Evolutionary conservation across 75 land plant genomes (phyloP), one percentile per base, ranked within the genome.

Genomic region (Selaginella tamariscina): DNA sequence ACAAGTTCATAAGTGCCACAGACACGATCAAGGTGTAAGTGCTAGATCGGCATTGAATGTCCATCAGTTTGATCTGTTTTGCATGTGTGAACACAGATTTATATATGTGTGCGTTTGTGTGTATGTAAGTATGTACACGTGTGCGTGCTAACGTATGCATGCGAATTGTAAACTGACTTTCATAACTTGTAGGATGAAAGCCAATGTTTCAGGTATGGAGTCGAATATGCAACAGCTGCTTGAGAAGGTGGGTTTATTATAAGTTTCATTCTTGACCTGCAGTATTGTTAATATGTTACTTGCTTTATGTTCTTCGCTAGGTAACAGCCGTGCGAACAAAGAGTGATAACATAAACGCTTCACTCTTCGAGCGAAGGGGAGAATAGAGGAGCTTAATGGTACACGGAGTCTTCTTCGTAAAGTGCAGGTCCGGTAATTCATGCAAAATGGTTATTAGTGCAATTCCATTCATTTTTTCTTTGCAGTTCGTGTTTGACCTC

Each of bases 1-100:
- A 85, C 79, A 95, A 95, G 75, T 95, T 95, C 70, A 95, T 87
- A 31, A 87, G 96, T 84, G 99, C 96, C 29, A 95, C 99, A 24
- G 96, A 95, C 23, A 90, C 99, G 2, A 95, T 95, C 64, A 70
- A 82, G 95, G 98, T 86, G 63, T 57, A 31, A 23, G 33, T 72
- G 54, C 26, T 15, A 22, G 23, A 32, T 31, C 23, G 24, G 32
- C 9, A 11, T 15, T 57, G 15, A 66, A 28, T 70, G 26, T 55
- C 15, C 21, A 22, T 26, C 8, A 59, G 8, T 11, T 22, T 11
- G 62, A 5, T 59, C 26, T 20, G 2, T 59, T 22, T 11, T 59
- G n/a, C 8, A 5, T 56, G 22, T 0, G 29, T 26, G 30, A 68
- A 15, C 32, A 56, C 32, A 26, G 18, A 32, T 27, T n/a, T 39